A percentile compares a stretch with the other conserved stretches of the same genome.
Conservation (phyloP, 306 rosid species). For the Rosa multiflora region DNA sequence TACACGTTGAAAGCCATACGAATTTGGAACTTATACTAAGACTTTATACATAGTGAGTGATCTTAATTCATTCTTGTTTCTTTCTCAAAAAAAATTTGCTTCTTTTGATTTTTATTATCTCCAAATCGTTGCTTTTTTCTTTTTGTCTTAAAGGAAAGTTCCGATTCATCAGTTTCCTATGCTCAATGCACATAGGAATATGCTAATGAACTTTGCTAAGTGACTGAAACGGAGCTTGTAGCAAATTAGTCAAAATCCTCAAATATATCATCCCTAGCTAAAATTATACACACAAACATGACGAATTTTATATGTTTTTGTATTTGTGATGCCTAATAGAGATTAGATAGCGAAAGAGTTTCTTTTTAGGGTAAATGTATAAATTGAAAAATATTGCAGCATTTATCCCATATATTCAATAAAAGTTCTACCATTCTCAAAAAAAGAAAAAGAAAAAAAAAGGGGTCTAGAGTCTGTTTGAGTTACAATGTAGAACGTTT, state of each 20-base stretch:
- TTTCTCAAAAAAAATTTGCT: not conserved
- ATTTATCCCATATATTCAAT: no score
- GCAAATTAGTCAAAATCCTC: not conserved
- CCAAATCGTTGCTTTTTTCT: not conserved
- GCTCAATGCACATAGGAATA: constrained; percentile 9
- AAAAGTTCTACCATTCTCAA: no score
- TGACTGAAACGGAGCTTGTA: not conserved
- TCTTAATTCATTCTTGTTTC: not conserved
- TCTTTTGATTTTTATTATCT: not conserved
- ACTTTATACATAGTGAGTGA: not conserved
- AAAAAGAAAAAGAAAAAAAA: no score
- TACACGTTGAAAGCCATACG: not conserved
- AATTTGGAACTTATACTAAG: not conserved
- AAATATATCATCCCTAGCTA: no score
- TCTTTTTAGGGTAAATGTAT: no score
- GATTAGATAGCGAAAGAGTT: no score
- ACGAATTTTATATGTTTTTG: no score
- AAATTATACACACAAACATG: no score
- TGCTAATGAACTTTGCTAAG: not conserved
- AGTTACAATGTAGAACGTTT: no score
- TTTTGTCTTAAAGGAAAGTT: constrained; percentile 16
- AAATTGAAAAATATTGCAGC: no score
- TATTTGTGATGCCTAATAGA: no score
- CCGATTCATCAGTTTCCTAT: constrained; percentile 15
- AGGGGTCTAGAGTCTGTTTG: no score